Percentiles rank a stretch among this genome's conserved stretches.
These are phyloP conservation scores for Sporothrix dimorphospora DNA, from an alignment of 2,329 filamentous ascomycete species.

Conservation along the genomic window DNA sequence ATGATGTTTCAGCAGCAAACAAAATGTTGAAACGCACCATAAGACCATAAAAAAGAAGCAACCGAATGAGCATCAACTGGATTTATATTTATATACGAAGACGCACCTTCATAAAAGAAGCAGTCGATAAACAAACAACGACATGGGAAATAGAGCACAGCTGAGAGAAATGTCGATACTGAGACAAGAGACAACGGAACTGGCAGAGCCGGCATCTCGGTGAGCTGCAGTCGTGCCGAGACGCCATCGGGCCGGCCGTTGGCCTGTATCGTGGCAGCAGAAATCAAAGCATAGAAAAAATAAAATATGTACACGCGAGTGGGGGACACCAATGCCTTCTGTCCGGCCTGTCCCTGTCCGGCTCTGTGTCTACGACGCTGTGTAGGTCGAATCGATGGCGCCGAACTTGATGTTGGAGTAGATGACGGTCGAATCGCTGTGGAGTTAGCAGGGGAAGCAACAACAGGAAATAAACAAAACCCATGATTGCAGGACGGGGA, in stretches of 20 bases:
- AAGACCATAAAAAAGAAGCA: too few species aligned
- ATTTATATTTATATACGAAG: neutral
- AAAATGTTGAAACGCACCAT: too few species aligned
- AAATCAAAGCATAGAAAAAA: neutral
- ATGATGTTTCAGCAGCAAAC: too few species aligned
- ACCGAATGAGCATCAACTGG: neutral
- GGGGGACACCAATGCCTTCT: neutral
- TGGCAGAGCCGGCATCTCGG: neutral
- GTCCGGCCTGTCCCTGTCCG: neutral
- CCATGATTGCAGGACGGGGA: neutral
- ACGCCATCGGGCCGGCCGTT: slow-evolving; percentile 5
- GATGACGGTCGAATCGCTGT: slow-evolving; percentile 27
- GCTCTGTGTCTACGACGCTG: slow-evolving; percentile 23
- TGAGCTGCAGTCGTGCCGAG: slow-evolving; percentile 17
- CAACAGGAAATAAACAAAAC: neutral
- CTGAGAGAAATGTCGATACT: neutral
- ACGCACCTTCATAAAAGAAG: neutral
- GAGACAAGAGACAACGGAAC: neutral
- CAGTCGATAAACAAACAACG: neutral
- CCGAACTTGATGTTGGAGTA: slow-evolving; percentile 41
- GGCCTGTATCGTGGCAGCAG: neutral
- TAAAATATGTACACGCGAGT: neutral
- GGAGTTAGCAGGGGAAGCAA: neutral
- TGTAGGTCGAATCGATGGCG: slow-evolving; percentile 39
- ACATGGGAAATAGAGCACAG: neutral